phyloP scores from a whole-genome alignment of 2,329 filamentous ascomycete species.

The Fusarium euwallaceae region DNA sequence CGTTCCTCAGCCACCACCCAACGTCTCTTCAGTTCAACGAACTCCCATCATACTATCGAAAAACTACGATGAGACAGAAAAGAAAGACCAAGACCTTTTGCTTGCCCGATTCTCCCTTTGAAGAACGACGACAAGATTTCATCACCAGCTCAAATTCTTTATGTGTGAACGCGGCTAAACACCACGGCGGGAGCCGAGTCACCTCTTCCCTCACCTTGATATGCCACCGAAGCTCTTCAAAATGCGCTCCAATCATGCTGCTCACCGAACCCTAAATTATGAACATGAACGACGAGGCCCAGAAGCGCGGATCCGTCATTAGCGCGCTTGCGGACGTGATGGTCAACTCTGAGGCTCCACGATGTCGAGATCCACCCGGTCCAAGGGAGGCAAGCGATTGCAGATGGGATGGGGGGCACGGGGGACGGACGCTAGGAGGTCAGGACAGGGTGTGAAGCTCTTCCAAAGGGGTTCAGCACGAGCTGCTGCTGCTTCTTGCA shows the following conservation, averaged over 20 bases:
- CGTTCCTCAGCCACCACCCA: neutral
- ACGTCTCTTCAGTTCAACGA: neutral
- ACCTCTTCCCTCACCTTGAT: slow-evolving; percentile 11
- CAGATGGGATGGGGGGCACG: slow-evolving; percentile 8
- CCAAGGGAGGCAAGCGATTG: slow-evolving; percentile 39
- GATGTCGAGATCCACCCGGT: slow-evolving; percentile 44
- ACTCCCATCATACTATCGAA: too few species aligned
- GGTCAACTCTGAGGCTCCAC: slow-evolving; percentile 34
- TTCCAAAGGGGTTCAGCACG: slow-evolving; percentile 7
- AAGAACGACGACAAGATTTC: neutral
- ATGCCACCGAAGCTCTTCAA: slow-evolving; percentile 17
- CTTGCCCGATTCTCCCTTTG: neutral
- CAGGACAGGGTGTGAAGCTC: slow-evolving; percentile 7
- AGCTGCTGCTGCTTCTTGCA: neutral
- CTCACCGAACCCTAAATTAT: slow-evolving; percentile 17
- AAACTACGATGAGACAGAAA: neutral
- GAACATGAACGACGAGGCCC: slow-evolving; percentile 19
- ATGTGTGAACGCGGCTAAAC: slow-evolving; percentile 3
- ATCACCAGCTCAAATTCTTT: neutral
- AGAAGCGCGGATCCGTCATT: slow-evolving; percentile 44
- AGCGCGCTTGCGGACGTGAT: slow-evolving; percentile 36
- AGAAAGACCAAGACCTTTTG: neutral
- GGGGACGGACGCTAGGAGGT: slow-evolving; percentile 29
- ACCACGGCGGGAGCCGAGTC: slow-evolving; percentile 13
- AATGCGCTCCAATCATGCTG: slow-evolving; percentile 37